phyloP scores from a whole-genome alignment of 2,329 filamentous ascomycete species.

The Colletotrichum tabaci region DNA sequence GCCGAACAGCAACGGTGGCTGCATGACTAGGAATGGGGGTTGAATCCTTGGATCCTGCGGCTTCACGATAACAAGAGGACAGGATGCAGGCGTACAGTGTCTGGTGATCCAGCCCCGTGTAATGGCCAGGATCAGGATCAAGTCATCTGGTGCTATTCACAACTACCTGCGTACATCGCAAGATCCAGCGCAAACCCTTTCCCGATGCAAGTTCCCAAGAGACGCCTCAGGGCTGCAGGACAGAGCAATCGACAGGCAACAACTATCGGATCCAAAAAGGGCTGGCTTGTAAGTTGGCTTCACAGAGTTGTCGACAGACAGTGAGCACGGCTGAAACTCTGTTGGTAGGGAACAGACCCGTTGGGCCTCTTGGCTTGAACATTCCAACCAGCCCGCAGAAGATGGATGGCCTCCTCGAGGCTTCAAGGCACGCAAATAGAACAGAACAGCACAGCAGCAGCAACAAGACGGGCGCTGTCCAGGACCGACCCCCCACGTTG shows the following conservation, averaged over 20 bases:
- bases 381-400: not conserved
- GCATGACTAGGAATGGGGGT: not conserved
- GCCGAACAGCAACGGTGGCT: not conserved
- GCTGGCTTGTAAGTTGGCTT: not conserved
- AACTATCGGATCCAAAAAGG: not conserved
- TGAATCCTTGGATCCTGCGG: not conserved
- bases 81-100: too few species aligned
- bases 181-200: not conserved
- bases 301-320: not conserved
- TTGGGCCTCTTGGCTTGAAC: not conserved
- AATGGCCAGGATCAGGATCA: not conserved
- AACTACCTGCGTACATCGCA: too few species aligned
- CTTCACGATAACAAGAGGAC: not conserved
- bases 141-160: too few species aligned
- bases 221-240: not conserved
- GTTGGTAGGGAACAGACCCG: not conserved
- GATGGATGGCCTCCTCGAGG: not conserved
- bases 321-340: constrained; percentile 7
- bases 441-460: constrained; percentile 1
- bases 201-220: not conserved
- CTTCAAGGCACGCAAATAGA: not conserved
- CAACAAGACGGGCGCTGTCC: not conserved
- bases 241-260: not conserved
- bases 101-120: not conserved
- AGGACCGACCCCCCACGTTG: constrained; percentile 23